A percentile compares a stretch with the other conserved stretches of the same genome.
phyloP scores from a whole-genome alignment of 1,284 basidiomycete species.

The Trichosporon coremiiforme region DNA sequence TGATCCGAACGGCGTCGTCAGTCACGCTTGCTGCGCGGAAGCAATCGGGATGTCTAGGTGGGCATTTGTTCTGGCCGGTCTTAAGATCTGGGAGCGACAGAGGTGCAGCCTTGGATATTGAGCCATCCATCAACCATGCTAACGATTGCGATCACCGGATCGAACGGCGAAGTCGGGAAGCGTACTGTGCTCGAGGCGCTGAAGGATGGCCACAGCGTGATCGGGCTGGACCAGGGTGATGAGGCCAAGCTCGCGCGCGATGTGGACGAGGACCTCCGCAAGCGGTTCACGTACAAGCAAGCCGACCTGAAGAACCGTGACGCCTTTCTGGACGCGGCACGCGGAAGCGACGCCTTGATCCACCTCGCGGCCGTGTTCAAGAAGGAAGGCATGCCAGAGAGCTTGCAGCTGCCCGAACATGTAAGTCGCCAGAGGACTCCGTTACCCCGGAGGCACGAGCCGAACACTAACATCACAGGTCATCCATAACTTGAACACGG shows the following conservation, averaged over 20 bases:
- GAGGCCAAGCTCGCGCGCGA: slow-evolving; percentile 56
- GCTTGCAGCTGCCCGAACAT: slow-evolving; percentile 28
- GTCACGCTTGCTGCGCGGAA: neutral
- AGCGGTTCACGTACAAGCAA: slow-evolving; percentile 37
- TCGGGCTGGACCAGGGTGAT: slow-evolving; percentile 64
- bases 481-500: slow-evolving; percentile 47
- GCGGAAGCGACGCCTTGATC: slow-evolving; percentile 42
- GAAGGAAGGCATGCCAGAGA: slow-evolving; percentile 15
- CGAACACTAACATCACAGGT: slow-evolving; percentile 29
- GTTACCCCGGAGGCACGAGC: no score
- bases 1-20: neutral
- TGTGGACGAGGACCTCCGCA: slow-evolving; percentile 5
- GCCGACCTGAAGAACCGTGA: slow-evolving; percentile 38
- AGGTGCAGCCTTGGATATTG: neutral
- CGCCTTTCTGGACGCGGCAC: slow-evolving; percentile 34
- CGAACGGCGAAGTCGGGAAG: slow-evolving; percentile 64
- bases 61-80: neutral
- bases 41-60: neutral
- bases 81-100: neutral
- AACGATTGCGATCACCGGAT: slow-evolving; percentile 66
- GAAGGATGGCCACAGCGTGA: slow-evolving; percentile 62
- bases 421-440: no score
- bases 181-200: slow-evolving; percentile 63
- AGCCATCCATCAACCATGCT: slow-evolving; percentile 27
- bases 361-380: slow-evolving; percentile 45